Base-by-base conservation (phyloP, 2,329 filamentous ascomycete genomes). In the Lasiodiplodia sp. region DNA sequence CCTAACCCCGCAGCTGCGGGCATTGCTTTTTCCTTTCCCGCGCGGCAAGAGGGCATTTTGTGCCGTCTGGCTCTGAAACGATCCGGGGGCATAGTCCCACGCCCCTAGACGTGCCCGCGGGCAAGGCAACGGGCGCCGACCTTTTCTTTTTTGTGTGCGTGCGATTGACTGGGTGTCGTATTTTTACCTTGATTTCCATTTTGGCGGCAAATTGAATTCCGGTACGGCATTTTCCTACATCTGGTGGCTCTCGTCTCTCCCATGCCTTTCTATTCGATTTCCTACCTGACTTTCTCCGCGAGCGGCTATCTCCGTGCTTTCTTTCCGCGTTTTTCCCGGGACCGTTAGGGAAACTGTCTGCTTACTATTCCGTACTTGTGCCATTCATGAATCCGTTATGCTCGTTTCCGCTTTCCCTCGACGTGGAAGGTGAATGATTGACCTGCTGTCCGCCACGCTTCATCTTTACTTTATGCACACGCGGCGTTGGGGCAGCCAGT, bases 331-430 rank as follows among this genome's bases (percentile, higher is more conserved):
- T 28, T 23, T 44, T 23, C 34, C 25, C 4, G 18, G 12, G 12
- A 23, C 12, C 18, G 34, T n/a, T 21, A 10, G 14, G 34, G 7
- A 25, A 38, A 16, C 7, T 11, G 25, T 60, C n/a, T 23, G n/a
- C 21, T 25, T 34, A 62, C 38, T 58, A 47, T 47, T 47, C 40
- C 40, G 40, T 47, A 40, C 21, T 62, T 62, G 49, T 62, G 40
- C 56, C 40, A 47, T 47, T 16, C 18, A 58, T 60, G 57, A 31
- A n/a, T 44, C 44, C 49, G 47, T 49, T 49, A 62, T 49, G 40
- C 18, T 49, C 37, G 25, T 31, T 40, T 34, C 57, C 38, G 57
- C 38, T 62, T 62, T 47, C 57, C 57, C 25, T 47, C 38, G 40
- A n/a, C 4, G 40, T n/a, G 18, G 28, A 5, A 31, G 18, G 25